A percentile compares a stretch with the other conserved stretches of the same genome.
Conservation (phyloP, 441 rosid species). For the Populus trichocarpa region DNA sequence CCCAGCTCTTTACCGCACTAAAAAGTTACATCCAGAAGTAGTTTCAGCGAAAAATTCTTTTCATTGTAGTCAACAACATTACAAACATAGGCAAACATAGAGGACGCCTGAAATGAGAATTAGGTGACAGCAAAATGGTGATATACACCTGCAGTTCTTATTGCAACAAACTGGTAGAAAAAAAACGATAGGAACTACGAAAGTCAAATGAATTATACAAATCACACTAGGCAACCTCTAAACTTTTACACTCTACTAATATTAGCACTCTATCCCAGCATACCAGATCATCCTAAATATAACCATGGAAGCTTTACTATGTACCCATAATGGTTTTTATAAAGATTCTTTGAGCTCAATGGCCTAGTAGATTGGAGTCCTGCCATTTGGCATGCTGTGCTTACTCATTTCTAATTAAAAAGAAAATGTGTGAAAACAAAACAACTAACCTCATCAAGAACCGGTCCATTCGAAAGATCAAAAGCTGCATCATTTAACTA, state of each 20-base stretch:
- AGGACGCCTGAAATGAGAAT: not conserved
- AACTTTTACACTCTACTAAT: not conserved
- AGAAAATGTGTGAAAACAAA: not conserved
- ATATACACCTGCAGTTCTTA: not conserved
- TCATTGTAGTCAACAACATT: not conserved
- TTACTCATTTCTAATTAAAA: not conserved
- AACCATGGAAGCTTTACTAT: not conserved
- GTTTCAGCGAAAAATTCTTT: not conserved
- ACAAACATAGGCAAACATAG: not conserved
- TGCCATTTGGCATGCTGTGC: not conserved
- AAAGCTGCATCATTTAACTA: slow-evolving; percentile 94
- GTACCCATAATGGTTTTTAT: not conserved
- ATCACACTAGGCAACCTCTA: not conserved
- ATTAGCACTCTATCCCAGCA: not conserved
- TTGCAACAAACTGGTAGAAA: not conserved
- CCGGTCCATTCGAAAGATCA: slow-evolving; percentile 87
- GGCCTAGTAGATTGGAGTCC: not conserved
- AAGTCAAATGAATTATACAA: not conserved
- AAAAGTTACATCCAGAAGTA: slow-evolving; percentile 7
- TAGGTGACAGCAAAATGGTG: not conserved
- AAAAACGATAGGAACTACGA: not conserved
- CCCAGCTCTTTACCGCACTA: slow-evolving; percentile 86
- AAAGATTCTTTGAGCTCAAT: not conserved
- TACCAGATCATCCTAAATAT: not conserved
- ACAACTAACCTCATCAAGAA: slow-evolving; percentile 65